Base-by-base conservation (phyloP, 148 eudicot species). In the Amaranthus palmeri region DNA sequence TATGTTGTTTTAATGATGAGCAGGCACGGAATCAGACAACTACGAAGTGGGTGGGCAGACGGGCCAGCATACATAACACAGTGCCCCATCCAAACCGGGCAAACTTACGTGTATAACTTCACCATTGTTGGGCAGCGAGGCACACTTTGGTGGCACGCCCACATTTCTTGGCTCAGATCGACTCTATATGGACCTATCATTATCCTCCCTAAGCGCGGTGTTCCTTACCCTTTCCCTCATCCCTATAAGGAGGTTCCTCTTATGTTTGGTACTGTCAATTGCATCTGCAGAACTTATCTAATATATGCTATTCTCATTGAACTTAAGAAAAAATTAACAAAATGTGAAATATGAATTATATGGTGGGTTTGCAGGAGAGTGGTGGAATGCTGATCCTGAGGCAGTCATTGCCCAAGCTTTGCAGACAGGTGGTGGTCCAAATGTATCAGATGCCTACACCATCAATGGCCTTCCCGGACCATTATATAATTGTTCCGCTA, bases 401-500 rank as follows among this genome's bases (percentile, higher is more conserved):
- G 83, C 81, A 4, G 77, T 86, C 53, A 83, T 83, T 40, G 71
- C n/a, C 51, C 89, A 83, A 54, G 85, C 89, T 5, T 10, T 71
- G 36, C 82, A 81, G 73, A 83, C 83, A 0, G 89, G 89, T 50
- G 83, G 82, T 9, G 83, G 85, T 13, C 89, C 89, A 3, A 83
- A 83, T 72, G 83, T 81, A 13, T 84, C 86, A 0, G 89, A 86
- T 72, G 89, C 87, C 25, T 86, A 79, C 71, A 86, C 89, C 7
- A 77, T 86, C 61, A 83, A 83, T 47, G 86, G 89, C 18, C 81
- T 83, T 11, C 86, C 88, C 8, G 88, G 88, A n/a, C 88, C 81
- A 18, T 71, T 85, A n/a, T 85, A 86, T 61, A 83, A 79, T 58
- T 86, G 86, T 45, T 86, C 86, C n/a, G 67, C 81, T 48, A 76